Evolutionary conservation across 2,329 filamentous ascomycete species (phyloP).

Genomic region (Triangularia setosa): DNA sequence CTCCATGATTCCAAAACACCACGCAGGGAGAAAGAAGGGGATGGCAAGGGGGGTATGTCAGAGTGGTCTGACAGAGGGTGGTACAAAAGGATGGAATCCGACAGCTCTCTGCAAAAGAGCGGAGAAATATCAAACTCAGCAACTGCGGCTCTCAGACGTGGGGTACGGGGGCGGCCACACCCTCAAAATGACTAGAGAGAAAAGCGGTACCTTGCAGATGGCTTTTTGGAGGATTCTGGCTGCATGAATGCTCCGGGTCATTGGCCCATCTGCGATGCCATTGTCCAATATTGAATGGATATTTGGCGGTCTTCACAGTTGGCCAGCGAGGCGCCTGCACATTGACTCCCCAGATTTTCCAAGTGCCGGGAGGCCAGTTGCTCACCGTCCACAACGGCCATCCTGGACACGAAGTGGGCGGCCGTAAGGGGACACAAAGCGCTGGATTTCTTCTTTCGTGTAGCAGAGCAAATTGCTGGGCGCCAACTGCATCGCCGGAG

Average conservation of each 20-base stretch:
- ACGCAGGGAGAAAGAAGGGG: conserved; percentile 28
- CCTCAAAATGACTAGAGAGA: conserved; percentile 1
- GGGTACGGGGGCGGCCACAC: neutral
- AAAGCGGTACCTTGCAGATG: conserved; percentile 16
- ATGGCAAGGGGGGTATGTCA: conserved; percentile 26
- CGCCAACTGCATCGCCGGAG: conserved; percentile 11
- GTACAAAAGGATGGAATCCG: neutral
- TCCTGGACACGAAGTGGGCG: neutral
- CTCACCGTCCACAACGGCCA: neutral
- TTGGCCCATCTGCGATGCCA: neutral
- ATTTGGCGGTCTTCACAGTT: neutral
- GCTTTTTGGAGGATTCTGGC: neutral
- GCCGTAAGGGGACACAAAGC: neutral
- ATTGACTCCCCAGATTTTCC: neutral
- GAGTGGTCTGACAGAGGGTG: conserved; percentile 25
- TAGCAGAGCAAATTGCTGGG: neutral
- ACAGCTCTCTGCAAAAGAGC: neutral
- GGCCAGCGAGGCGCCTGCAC: conserved; percentile 11
- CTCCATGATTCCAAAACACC: conserved; percentile 42
- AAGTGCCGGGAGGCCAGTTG: conserved; percentile 5
- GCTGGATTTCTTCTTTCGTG: neutral
- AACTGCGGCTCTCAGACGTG: neutral
- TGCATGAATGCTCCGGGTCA: neutral
- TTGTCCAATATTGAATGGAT: neutral
- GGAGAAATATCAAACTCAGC: neutral